Evolutionary conservation across 78 protist species (phyloP).

Genomic region (Dictyostelium capitatum): DNA sequence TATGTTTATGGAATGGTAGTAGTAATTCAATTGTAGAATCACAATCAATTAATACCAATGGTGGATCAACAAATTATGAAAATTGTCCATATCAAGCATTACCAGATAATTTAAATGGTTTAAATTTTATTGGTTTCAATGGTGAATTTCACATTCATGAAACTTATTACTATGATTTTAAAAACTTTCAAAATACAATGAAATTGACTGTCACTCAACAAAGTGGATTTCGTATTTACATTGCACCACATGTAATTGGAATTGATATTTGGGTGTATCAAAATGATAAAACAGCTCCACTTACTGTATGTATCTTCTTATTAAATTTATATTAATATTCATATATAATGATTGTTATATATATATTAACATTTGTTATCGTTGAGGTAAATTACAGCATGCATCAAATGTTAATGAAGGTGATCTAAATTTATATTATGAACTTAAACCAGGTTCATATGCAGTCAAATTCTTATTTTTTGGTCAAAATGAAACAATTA

Average conservation of each 20-base stretch:
- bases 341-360: no score
- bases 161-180: conserved; percentile 48
- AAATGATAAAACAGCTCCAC: neutral
- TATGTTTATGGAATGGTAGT: conserved; percentile 19
- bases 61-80: conserved; percentile 18
- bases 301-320: conserved; percentile 53
- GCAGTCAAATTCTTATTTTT: conserved; percentile 43
- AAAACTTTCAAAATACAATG: conserved; percentile 5
- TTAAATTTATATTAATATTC: no score
- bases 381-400: no score
- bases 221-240: conserved; percentile 57
- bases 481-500: neutral
- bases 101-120: conserved; percentile 11
- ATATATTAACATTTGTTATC: no score
- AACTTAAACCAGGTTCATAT: conserved; percentile 34
- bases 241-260: conserved; percentile 53
- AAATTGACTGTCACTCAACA: neutral
- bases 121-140: conserved; percentile 46
- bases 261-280: conserved; percentile 73
- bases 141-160: conserved; percentile 50
- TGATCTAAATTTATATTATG: conserved; percentile 25
- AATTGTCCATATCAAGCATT: conserved; percentile 64
- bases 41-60: neutral
- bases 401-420: conserved; percentile 48
- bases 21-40: conserved; percentile 23